phyloP scores from a whole-genome alignment of 2,329 filamentous ascomycete genomes.

The Aaosphaeria pasadenensis region DNA sequence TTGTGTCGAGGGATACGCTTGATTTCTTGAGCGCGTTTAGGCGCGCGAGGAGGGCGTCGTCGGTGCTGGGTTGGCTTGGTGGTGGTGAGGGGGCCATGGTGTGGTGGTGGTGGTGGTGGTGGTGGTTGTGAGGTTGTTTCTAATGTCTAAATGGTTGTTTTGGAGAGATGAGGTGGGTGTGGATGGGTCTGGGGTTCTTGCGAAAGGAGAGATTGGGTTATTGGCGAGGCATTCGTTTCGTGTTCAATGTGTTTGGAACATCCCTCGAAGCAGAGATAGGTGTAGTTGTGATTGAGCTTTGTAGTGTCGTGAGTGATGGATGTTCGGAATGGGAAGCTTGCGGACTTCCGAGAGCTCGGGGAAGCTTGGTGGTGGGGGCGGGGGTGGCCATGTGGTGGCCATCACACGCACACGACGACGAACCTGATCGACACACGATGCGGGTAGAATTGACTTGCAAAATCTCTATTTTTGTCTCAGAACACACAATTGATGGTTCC shows the following conservation, averaged over 20 bases:
- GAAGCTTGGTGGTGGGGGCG: constrained; percentile 12
- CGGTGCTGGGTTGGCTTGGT: constrained; percentile 9
- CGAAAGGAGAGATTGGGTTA: neutral
- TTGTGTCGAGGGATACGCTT: constrained; percentile 33
- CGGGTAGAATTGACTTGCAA: no score
- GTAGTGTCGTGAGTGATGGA: neutral
- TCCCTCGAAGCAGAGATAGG: neutral
- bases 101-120: neutral
- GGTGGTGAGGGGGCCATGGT: neutral
- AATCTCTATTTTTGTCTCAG: no score
- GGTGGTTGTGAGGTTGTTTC: neutral
- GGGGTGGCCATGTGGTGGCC: neutral
- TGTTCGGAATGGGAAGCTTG: constrained; percentile 9
- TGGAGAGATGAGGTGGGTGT: no score
- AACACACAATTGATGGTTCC: no score
- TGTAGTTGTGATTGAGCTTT: neutral
- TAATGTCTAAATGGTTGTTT: no score
- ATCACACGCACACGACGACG: no score
- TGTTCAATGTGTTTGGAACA: neutral
- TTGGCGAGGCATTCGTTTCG: neutral
- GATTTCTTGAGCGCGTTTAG: constrained; percentile 49
- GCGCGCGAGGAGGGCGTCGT: constrained; percentile 46
- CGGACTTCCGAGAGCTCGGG: constrained; percentile 11
- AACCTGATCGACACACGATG: no score
- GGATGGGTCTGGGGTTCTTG: neutral